These are phyloP conservation scores for Infundibulicybe gibba DNA, from an alignment of 768 basidiomycete species.

Conservation along the genomic window DNA sequence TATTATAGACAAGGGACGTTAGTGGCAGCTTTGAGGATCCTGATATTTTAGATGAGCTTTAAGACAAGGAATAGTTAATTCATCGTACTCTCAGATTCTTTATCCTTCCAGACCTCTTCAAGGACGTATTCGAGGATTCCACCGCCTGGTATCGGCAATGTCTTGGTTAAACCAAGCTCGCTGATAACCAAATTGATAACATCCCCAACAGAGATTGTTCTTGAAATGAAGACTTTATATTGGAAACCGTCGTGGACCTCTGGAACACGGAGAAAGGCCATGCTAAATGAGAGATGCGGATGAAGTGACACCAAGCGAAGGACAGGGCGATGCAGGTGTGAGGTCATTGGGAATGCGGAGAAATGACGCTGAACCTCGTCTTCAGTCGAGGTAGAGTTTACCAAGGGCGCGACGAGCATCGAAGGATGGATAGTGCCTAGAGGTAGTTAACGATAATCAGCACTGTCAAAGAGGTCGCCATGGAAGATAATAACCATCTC, in stretches of 20 bases:
- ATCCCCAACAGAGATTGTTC: constrained; percentile 50
- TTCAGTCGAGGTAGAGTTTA: constrained; percentile 35
- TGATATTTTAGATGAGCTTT: constrained; percentile 17
- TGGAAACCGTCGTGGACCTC: constrained; percentile 73
- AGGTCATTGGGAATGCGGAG: constrained; percentile 66
- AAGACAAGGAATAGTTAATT: constrained; percentile 1
- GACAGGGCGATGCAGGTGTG: constrained; percentile 61
- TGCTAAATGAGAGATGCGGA: constrained; percentile 45
- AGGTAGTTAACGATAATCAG: background rate
- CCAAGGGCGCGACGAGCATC: constrained; percentile 46
- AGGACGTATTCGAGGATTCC: constrained; percentile 70
- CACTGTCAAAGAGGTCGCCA: background rate
- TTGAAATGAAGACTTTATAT: constrained; percentile 65
- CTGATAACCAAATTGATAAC: constrained; percentile 47
- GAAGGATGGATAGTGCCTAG: constrained; percentile 48
- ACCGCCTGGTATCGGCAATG: constrained; percentile 62
- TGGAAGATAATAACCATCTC: constrained; percentile 45
- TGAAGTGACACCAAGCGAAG: constrained; percentile 74
- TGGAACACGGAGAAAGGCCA: constrained; percentile 66
- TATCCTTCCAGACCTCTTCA: constrained; percentile 62
- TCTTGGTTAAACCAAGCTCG: constrained; percentile 68
- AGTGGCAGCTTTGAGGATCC: constrained; percentile 42
- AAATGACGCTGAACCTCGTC: constrained; percentile 47
- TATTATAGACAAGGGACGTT: constrained; percentile 36
- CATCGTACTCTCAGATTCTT: constrained; percentile 50